Evolutionary conservation across 495 filamentous ascomycete genomes (phyloP).

Genomic region (Cetradonia linearis): DNA sequence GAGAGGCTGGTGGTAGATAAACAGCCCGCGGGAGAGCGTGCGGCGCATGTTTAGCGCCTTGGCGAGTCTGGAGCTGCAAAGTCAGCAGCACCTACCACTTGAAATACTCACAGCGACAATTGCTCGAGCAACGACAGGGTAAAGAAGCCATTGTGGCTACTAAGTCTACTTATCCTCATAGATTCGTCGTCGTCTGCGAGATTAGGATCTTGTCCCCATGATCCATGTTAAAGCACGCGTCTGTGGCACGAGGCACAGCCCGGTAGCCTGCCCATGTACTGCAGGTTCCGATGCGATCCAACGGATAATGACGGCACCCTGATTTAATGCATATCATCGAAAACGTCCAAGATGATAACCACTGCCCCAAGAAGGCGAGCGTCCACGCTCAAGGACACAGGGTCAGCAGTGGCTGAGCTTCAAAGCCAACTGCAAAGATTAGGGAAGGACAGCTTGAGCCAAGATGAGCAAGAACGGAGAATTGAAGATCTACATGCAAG

Average conservation of each 20-base stretch:
- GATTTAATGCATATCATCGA: background rate
- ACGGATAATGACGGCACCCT: conserved; percentile 9
- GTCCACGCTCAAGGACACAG: conserved; percentile 18
- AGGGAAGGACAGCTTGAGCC: background rate
- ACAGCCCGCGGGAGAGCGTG: no score
- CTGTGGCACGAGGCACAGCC: conserved; percentile 20
- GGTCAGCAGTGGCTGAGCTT: conserved; percentile 16
- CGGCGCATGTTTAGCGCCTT: conserved; percentile 10
- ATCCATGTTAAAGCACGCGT: conserved; percentile 8
- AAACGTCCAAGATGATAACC: background rate
- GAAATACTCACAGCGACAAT: background rate
- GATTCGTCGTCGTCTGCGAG: background rate
- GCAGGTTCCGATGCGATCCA: background rate
- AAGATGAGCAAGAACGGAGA: background rate
- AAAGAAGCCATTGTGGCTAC: background rate
- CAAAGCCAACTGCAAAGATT: conserved; percentile 16
- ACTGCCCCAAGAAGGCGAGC: conserved; percentile 10
- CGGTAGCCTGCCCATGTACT: conserved; percentile 8
- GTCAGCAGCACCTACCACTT: background rate
- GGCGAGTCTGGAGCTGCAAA: conserved; percentile 3
- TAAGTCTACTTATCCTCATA: background rate
- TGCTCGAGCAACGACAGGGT: background rate
- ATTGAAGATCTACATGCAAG: conserved; percentile 8
- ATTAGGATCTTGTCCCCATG: background rate
- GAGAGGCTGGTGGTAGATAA: conserved; percentile 22